Base-by-base conservation (phyloP, 129 eudicot species). In the Flaveria bidentis region DNA sequence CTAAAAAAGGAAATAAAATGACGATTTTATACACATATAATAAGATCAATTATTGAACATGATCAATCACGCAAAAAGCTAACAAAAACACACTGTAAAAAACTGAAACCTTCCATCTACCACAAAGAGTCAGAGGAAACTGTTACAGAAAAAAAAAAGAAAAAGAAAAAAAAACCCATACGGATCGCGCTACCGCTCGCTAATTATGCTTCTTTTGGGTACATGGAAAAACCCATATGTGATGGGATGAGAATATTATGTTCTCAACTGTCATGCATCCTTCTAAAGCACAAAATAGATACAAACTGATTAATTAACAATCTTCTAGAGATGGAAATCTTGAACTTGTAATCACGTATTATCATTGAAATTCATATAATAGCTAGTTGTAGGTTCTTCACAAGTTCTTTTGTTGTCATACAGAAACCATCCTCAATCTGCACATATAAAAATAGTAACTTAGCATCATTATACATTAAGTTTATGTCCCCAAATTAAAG, bases 381-480 rank as follows among this genome's bases (percentile, higher is more conserved):
- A 52, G 75, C 86, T 22, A 18, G 42, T 58, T 75, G 69, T 9
- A 83, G 77, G 22, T 79, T 62, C 66, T 68, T 28, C 36, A 68
- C 50, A 61, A 83, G 47, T 50, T 83, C 86, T 7, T 74, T 36
- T 56, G 73, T 12, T 41, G 80, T 79, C 81, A 83, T 69, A 76
- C 64, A 36, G 53, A 73, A 68, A 25, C 69, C 75, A 60, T 74
- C 69, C 26, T 69, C 70, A 57, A 80, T 83, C 86, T 83, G 81
- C 72, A 71, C 33, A 56, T 18, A 76, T 46, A 13, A 45, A 58
- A 13, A 56, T 5, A 56, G 20, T 23, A 58, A 6, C 13, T 33
- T 56, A 22, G 1, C 14, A 3, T 58, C 65, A 25, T 20, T 10
- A 60, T 60, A 60, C 39, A 13, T 23, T 26, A 0, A 10, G 13